Conservation (phyloP, 1,284 basidiomycete genomes). For the Malassezia caprae region DNA sequence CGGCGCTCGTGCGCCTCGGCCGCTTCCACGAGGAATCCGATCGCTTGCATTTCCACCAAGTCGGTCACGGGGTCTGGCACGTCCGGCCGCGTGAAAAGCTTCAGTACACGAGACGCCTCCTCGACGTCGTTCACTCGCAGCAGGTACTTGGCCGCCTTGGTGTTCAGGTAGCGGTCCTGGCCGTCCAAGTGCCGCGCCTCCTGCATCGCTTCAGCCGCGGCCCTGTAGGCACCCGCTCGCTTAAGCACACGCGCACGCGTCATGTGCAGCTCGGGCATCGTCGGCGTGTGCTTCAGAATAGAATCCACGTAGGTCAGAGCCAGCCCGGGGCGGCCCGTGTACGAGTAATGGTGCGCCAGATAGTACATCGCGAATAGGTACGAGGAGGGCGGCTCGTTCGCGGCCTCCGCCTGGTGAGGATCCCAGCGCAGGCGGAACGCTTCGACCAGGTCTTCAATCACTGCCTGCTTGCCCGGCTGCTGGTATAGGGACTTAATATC, state of each 20-base stretch:
- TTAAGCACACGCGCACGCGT: conserved; percentile 77
- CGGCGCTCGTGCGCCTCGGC: conserved; percentile 61
- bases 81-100: conserved; percentile 42
- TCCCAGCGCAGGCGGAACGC: conserved; percentile 27
- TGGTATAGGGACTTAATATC: conserved; percentile 84
- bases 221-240: conserved; percentile 67
- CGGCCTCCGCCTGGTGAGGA: conserved; percentile 15
- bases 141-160: conserved; percentile 84
- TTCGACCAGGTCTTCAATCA: conserved; percentile 62
- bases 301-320: conserved; percentile 62
- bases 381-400: conserved; percentile 62
- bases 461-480: conserved; percentile 56
- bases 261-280: conserved; percentile 80
- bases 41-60: conserved; percentile 89
- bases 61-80: conserved; percentile 66
- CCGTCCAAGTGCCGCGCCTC: conserved; percentile 77
- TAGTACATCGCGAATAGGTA: conserved; percentile 94
- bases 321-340: conserved; percentile 49
- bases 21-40: conserved; percentile 77
- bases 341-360: conserved; percentile 78
- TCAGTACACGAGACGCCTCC: conserved; percentile 45
- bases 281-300: conserved; percentile 75
- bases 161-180: conserved; percentile 91
- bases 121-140: conserved; percentile 63
- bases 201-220: conserved; percentile 68